Percentiles rank a stretch among this genome's conserved stretches.
phyloP scores from a whole-genome alignment of 768 basidiomycete species.

The Lactifluus piperatus region DNA sequence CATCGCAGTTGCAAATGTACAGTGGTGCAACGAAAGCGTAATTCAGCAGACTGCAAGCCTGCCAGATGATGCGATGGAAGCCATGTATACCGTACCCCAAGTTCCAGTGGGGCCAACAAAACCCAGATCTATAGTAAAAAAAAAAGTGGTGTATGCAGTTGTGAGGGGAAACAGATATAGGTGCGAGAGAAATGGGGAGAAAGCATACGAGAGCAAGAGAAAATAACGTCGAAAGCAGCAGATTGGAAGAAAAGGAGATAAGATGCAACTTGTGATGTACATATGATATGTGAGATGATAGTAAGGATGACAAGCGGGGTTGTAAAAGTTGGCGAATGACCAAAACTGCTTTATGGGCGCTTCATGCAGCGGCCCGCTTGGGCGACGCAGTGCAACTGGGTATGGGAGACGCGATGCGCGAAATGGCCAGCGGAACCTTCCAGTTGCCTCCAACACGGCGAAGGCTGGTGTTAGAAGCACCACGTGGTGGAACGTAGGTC shows the following conservation, averaged over 20 bases:
- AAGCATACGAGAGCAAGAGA: constrained; percentile 15
- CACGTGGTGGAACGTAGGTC: constrained; percentile 3
- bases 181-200: not conserved
- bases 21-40: not conserved
- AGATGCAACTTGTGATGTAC: constrained; percentile 6
- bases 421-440: constrained; percentile 5
- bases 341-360: not conserved
- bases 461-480: constrained; percentile 2
- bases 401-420: not conserved
- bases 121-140: not conserved
- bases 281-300: not conserved
- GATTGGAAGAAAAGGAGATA: not conserved
- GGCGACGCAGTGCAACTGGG: not conserved
- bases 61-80: not conserved
- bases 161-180: not conserved
- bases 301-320: not conserved
- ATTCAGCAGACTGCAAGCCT: not conserved
- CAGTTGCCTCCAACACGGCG: constrained; percentile 18
- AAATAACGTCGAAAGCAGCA: constrained; percentile 12
- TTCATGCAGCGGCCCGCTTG: constrained; percentile 4
- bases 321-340: not conserved
- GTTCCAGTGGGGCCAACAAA: not conserved
- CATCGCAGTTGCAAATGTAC: not conserved
- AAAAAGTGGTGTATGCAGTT: not conserved
- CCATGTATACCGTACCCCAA: not conserved